A percentile compares a stretch with the other conserved stretches of the same genome.
phyloP scores from a whole-genome alignment of 1,284 basidiomycete genomes.

The Tilletiopsis washingtonensis region DNA sequence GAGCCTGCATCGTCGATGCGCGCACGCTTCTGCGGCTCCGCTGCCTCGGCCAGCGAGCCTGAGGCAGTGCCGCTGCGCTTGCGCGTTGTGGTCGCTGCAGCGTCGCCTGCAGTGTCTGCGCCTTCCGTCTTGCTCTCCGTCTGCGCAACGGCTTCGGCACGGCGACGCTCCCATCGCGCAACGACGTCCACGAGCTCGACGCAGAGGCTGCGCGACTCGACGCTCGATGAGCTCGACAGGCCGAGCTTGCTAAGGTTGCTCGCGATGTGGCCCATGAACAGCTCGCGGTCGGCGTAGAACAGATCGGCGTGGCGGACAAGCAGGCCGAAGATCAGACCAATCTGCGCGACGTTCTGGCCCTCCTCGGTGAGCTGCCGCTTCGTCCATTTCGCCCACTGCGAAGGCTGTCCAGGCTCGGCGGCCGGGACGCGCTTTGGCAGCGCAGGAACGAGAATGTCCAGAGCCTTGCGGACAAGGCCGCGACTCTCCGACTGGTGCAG shows the following conservation, averaged over 20 bases:
- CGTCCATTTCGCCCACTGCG: conserved; percentile 82
- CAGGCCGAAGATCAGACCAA: conserved; percentile 82
- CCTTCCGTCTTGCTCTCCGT: conserved; percentile 5
- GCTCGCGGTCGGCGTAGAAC: conserved; percentile 85
- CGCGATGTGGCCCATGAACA: conserved; percentile 94
- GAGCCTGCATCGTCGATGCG: conserved; percentile 51
- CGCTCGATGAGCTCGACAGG: conserved; percentile 60
- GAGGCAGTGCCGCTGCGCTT: background rate
- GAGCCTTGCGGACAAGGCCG: conserved; percentile 71
- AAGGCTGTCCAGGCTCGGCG: conserved; percentile 53
- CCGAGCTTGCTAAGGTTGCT: conserved; percentile 82
- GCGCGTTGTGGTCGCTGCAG: background rate
- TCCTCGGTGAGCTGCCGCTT: conserved; percentile 84
- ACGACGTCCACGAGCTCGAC: conserved; percentile 50
- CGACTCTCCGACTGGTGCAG: conserved; percentile 68
- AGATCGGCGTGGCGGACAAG: conserved; percentile 84
- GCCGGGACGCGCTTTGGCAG: conserved; percentile 56
- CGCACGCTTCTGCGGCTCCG: conserved; percentile 47
- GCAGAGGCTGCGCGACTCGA: conserved; percentile 65
- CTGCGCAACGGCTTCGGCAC: conserved; percentile 10
- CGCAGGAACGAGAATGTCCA: conserved; percentile 84
- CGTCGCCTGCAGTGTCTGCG: conserved; percentile 21
- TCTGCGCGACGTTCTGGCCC: conserved; percentile 66
- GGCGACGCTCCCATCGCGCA: conserved; percentile 50
- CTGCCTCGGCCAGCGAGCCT: background rate